Conservation (phyloP, 257 asterid genomes). For the Avicennia marina region DNA sequence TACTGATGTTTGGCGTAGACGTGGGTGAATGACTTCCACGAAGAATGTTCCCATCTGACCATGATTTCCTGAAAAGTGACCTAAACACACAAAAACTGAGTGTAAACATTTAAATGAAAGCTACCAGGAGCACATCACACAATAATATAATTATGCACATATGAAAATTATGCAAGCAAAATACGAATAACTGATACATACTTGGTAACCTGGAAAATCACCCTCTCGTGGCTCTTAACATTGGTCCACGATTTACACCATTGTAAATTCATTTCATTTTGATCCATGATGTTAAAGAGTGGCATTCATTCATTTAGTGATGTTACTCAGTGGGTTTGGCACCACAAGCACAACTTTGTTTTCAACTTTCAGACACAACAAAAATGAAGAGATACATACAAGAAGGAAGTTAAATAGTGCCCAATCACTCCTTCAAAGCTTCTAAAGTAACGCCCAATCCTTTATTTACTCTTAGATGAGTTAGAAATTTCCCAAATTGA, state of each 20-base stretch:
- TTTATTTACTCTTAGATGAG: background rate
- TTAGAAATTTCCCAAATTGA: background rate
- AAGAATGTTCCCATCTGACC: slow-evolving; percentile 85
- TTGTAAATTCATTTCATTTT: too few relatives aligned
- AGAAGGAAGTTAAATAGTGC: too few relatives aligned
- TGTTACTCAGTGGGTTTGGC: too few relatives aligned
- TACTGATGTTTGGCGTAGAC: slow-evolving; percentile 33
- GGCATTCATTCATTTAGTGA: too few relatives aligned
- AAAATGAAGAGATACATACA: too few relatives aligned
- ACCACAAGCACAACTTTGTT: too few relatives aligned
- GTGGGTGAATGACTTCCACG: slow-evolving; percentile 50
- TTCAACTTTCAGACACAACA: too few relatives aligned
- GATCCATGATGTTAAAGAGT: too few relatives aligned
- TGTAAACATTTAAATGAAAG: slow-evolving; percentile 11
- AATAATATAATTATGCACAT: slow-evolving; percentile 5
- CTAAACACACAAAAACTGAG: slow-evolving; percentile 35
- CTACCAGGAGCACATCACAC: slow-evolving; percentile 19
- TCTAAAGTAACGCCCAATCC: background rate
- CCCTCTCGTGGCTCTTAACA: slow-evolving; percentile 9
- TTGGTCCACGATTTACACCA: too few relatives aligned
- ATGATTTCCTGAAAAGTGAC: slow-evolving; percentile 66
- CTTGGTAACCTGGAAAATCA: too few relatives aligned
- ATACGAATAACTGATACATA: too few relatives aligned
- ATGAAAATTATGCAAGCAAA: background rate
- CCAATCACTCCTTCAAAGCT: too few relatives aligned